These are phyloP conservation scores for Podochytrium sp. DNA, from an alignment of 192 early-diverging fungal genomes.

Conservation along the genomic window DNA sequence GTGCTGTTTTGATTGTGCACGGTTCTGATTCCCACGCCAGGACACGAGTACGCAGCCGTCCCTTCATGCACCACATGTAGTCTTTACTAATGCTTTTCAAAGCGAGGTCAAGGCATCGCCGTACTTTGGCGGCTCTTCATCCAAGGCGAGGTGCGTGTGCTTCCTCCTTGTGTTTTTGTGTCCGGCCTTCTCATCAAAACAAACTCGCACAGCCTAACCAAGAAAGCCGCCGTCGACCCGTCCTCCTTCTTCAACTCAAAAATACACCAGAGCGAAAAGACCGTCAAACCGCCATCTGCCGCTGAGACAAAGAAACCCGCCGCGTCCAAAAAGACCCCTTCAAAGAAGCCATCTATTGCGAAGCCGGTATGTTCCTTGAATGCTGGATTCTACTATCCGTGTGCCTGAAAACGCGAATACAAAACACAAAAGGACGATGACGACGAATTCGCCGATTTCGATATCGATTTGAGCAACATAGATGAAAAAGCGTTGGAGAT, in stretches of 20 bases:
- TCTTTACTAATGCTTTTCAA: background rate
- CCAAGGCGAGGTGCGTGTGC: background rate
- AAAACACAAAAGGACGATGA: conserved; percentile 7
- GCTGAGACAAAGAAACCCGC: too few species aligned
- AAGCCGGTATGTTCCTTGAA: background rate
- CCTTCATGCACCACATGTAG: background rate
- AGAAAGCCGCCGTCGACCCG: conserved; percentile 2
- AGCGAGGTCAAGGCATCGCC: conserved; percentile 20
- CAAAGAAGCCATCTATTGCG: conserved; percentile 12
- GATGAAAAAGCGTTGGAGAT: background rate
- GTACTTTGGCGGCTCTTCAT: background rate
- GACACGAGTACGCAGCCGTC: background rate
- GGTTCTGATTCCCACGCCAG: background rate
- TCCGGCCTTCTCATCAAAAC: background rate
- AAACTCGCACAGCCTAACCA: background rate
- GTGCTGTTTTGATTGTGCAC: background rate
- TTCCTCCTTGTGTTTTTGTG: background rate
- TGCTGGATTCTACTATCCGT: background rate
- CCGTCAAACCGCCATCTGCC: conserved; percentile 9
- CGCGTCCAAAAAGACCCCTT: background rate
- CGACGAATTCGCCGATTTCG: conserved; percentile 26
- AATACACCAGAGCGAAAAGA: conserved; percentile 18
- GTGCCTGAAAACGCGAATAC: background rate
- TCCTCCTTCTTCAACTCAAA: conserved; percentile 18
- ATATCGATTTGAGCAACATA: conserved; percentile 13